Evolutionary conservation across 352 stramenopile genomes (phyloP).

Genomic region (Globisporangium uncinulatum): DNA sequence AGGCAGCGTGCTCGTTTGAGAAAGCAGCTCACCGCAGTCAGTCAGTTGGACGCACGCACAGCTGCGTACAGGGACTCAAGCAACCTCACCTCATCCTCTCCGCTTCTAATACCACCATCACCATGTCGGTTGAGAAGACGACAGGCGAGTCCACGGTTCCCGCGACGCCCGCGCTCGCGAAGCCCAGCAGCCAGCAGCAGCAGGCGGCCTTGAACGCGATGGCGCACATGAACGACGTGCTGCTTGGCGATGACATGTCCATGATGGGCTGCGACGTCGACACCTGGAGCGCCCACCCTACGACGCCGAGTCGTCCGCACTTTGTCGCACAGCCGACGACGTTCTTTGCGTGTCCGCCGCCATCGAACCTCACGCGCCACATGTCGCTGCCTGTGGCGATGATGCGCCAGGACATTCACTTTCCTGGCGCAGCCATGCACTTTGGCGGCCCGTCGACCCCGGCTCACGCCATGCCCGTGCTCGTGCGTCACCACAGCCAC

Average conservation of each 20-base stretch:
- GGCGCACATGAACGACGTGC: slow-evolving; percentile 30
- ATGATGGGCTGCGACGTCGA: slow-evolving; percentile 70
- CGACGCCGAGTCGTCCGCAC: slow-evolving; percentile 19
- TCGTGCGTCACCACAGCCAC: slow-evolving; percentile 63
- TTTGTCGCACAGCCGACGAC: slow-evolving; percentile 18
- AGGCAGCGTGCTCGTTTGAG: not conserved
- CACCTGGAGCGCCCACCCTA: slow-evolving; percentile 26
- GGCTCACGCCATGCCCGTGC: slow-evolving; percentile 31
- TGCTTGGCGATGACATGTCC: slow-evolving; percentile 54
- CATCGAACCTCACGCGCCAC: slow-evolving; percentile 61
- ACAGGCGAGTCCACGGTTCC: slow-evolving; percentile 19
- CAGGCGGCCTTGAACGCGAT: slow-evolving; percentile 21
- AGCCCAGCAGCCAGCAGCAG: slow-evolving; percentile 11
- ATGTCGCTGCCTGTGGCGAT: slow-evolving; percentile 53
- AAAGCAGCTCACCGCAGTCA: not conserved
- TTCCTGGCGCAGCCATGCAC: slow-evolving; percentile 14
- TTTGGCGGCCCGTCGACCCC: slow-evolving; percentile 15
- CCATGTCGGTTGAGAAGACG: slow-evolving; percentile 4
- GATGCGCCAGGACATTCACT: slow-evolving; percentile 28
- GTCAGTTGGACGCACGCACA: not conserved
- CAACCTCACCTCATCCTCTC: not conserved
- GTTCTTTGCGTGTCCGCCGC: slow-evolving; percentile 43
- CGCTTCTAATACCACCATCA: not conserved
- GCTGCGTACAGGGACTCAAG: not conserved
- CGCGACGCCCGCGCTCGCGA: slow-evolving; percentile 9